phyloP scores from a whole-genome alignment of 768 basidiomycete genomes.

The Podaxis sp. region DNA sequence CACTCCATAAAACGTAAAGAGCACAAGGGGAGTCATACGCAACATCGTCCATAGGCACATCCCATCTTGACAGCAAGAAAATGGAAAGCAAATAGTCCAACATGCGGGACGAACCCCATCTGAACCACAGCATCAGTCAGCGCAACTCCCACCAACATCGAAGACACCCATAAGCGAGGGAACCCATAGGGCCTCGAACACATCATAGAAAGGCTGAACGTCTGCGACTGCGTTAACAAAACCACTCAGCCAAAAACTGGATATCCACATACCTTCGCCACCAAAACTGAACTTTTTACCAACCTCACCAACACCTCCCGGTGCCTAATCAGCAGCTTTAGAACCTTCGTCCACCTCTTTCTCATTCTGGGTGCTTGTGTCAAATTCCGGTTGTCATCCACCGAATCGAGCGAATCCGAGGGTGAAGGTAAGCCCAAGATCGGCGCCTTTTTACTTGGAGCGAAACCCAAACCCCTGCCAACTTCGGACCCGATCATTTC shows the following conservation, averaged over 20 bases:
- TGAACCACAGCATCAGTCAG: slow-evolving; percentile 12
- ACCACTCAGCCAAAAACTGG: background rate
- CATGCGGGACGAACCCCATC: slow-evolving; percentile 6
- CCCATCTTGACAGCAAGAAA: slow-evolving; percentile 7
- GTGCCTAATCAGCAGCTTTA: background rate
- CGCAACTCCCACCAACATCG: slow-evolving; percentile 10
- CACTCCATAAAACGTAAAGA: no score
- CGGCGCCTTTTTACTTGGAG: background rate
- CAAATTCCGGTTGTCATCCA: background rate
- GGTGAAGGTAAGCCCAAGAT: slow-evolving; percentile 7
- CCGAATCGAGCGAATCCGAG: background rate
- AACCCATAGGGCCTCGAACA: slow-evolving; percentile 6
- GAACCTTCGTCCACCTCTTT: background rate
- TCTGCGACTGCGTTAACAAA: slow-evolving; percentile 1
- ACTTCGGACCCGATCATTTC: background rate
- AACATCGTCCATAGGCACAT: background rate
- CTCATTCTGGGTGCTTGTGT: background rate
- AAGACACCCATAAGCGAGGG: slow-evolving; percentile 8
- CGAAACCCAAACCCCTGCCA: background rate
- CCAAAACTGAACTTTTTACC: slow-evolving; percentile 12
- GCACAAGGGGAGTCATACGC: background rate
- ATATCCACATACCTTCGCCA: slow-evolving; percentile 10
- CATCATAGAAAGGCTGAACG: slow-evolving; percentile 11
- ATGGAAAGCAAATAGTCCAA: slow-evolving; percentile 13
- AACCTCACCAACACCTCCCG: background rate